Evolutionary conservation across 23 red algal species (phyloP), one percentile per base, ranked within the genome.

Genomic region (Gracilaria caudata): DNA sequence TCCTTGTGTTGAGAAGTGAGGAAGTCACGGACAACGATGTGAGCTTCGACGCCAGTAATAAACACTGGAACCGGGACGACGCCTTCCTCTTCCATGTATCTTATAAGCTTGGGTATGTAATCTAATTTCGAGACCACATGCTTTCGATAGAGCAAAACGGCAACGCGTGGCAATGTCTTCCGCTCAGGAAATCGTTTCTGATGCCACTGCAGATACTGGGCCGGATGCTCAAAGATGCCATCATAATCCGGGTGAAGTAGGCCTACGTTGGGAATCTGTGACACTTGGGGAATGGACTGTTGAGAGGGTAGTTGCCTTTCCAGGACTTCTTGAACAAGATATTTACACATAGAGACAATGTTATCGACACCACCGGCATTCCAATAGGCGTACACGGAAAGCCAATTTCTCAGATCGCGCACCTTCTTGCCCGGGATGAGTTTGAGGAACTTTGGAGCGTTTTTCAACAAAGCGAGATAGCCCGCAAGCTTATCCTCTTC

Each of bases 1-100:
- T 86, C 79, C 33, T 84, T 85, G 59, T 77, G 47, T 8, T 34
- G 65, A 33, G 66, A 84, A 1, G 90, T 93, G 39, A 93, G 76
- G 47, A 45, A 85, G 81, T 93, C 90, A 8, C 90, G 80, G 8
- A 86, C 80, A 26, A 93, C 81, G 47, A 93, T 93, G 29, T 93
- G 90, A n/a, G 90, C 90, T 81, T 93, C 90, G 19, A 93, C 90
- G 19, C 90, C 90, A 37, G 83, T 93, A 38, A 93, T 93, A 35
- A 85, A 93, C 4, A 93, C 65, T 23, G 90, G 90, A 2, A 93
- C 53, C 33, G 90, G 90, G 17, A 85, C 46, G 19, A 93, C 17
- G 17, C 81, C 80, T 26, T 60, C 81, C 17, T 39, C 25, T 65
- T 93, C 90, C 29, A 93, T 60, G 20, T 45, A 47, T 7, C 12